Evolutionary conservation across 164 flowering plant species (phyloP), one percentile per base, ranked within the genome.

Genomic region (Magnolia kwangsiensis): DNA sequence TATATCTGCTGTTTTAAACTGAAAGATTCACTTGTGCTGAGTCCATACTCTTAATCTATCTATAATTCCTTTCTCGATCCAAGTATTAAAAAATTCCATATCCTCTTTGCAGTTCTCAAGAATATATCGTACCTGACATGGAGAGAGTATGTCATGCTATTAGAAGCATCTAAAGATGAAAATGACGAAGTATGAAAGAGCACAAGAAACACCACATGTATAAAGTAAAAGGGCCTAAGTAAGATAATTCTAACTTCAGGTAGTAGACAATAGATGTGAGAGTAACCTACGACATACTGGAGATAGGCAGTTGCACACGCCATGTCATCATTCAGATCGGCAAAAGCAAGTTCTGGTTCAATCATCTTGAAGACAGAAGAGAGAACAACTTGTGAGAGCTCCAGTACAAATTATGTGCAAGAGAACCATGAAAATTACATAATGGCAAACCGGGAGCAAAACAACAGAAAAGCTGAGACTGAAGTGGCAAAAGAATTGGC

Each of bases 231-330:
- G 23, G 67, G 23, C 24, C 4, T 10, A n/a, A 64, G 27, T 10
- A 9, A 23, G 23, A 10, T n/a, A 65, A 27, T 68, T 65, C 67
- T 9, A 50, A 10, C 45, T 50, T 29, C 18, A 50, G 63, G 55
- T 11, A 21, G 71, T 55, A 55, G 19, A 80, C 23, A 75, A 73
- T 7, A 82, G 87, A 83, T 81, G 79, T 80, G 88, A 78, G 74
- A 81, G 89, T 78, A 86, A 94, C 98, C 86, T 94, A 96, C 99
- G 82, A 96, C 98, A 83, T 94, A 96, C 97, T 94, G 98, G 93
- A 96, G 99, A 91, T 91, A 96, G 77, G 98, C 98, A 86, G 98
- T 88, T 78, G 99, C 99, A 87, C 98, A 94, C 72, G 98, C 97
- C 98, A 94, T 96, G 87, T 94, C 98, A 82, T 94, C 99, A 78